Percentiles rank a stretch among this genome's conserved stretches.
Conservation (phyloP, 192 early-diverging fungal species). For the Phycomyces nitens region DNA sequence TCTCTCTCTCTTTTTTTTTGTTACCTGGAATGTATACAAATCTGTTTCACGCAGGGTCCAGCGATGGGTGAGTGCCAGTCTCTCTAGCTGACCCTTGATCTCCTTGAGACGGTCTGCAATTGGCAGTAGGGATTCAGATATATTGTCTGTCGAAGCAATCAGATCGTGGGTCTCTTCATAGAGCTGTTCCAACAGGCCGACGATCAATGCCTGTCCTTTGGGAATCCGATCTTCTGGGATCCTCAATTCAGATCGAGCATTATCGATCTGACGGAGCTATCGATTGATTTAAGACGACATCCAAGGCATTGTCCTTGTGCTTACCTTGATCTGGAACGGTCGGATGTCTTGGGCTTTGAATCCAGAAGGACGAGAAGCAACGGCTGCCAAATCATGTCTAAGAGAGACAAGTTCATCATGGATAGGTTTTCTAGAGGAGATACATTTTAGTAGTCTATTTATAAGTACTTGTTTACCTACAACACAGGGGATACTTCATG, state of each 20-base stretch:
- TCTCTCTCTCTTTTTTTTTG: no score
- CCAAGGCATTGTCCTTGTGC: not conserved
- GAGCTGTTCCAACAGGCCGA: conserved; percentile 77
- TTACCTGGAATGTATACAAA: conserved; percentile 68
- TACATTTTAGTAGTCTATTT: not conserved
- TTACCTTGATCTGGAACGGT: conserved; percentile 65
- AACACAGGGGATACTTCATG: conserved; percentile 52
- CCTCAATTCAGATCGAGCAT: conserved; percentile 68
- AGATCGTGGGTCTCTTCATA: conserved; percentile 83
- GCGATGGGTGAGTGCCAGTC: conserved; percentile 66
- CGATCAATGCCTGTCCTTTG: conserved; percentile 79
- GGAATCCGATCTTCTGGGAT: conserved; percentile 60
- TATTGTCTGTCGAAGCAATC: conserved; percentile 30
- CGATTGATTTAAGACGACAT: no score
- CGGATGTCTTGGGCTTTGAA: conserved; percentile 41
- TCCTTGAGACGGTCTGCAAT: conserved; percentile 49
- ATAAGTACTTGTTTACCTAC: conserved; percentile 8
- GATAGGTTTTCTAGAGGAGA: conserved; percentile 51
- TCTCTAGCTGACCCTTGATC: conserved; percentile 74
- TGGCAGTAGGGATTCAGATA: conserved; percentile 27
- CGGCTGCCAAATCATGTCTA: conserved; percentile 51
- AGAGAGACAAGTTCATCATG: conserved; percentile 72
- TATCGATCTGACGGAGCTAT: conserved; percentile 68
- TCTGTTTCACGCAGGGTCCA: conserved; percentile 82
- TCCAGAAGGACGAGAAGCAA: conserved; percentile 33